Base-by-base conservation (phyloP, 2,329 filamentous ascomycete genomes). In the Akanthomyces muscarius region DNA sequence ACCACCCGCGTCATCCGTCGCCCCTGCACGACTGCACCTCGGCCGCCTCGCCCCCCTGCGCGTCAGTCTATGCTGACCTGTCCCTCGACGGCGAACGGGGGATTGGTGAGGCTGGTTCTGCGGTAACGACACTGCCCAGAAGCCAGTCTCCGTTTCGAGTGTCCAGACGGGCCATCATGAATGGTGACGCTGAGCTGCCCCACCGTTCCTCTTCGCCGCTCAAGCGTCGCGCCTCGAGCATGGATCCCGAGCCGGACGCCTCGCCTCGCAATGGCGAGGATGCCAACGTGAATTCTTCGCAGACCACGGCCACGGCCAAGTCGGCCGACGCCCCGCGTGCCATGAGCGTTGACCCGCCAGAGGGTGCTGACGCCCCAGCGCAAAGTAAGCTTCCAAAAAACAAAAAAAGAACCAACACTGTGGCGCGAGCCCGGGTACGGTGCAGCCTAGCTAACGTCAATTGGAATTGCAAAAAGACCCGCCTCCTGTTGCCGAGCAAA, bases 161-260 rank as follows among this genome's bases (percentile, higher is more conserved):
- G 77, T 81, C 42, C 80, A 79, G 83, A 55, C 28, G 51, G 66
- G 81, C 78, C 68, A 80, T 87, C 64, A 86, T 87, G 83, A 83
- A 83, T 66, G 85, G 82, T 67, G 82, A 84, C 73, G 78, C 81
- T 67, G 83, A 62, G 65, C 71, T 80, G 28, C 80, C 82, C 64
- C 82, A 87, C 51, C 81, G 86, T 68, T 86, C 86, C 23, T 87
- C 86, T 33, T 89, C 86, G 23, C 86, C 86, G 8, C 74, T 88
- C 63, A 89, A 89, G 75, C 80, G 86, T 70, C 81, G 82, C 66
- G 86, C 86, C 42, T 86, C 83, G 64, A 86, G 83, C 71, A 85
- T 86, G 83, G 83, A 86, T 60, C 79, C 78, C 56, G 82, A 83
- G 55, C 70, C 71, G 28, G 73, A 78, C 44, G 69, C 73, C 61